Evolutionary conservation across 805 yeast species (phyloP), one percentile per base, ranked within the genome.

Genomic region (Myxozyma geophila): DNA sequence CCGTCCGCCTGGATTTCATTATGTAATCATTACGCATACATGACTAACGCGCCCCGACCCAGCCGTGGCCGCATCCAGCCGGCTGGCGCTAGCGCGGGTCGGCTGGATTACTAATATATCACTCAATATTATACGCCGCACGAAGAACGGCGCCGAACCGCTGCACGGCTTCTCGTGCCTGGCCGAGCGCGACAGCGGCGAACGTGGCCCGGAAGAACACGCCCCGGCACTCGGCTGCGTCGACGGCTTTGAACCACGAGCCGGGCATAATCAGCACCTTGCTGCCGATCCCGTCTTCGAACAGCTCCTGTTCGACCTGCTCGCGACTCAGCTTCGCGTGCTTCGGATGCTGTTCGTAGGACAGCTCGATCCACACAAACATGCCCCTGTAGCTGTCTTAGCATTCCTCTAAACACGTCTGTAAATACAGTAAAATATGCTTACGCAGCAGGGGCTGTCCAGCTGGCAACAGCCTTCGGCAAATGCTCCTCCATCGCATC

Each of bases 331-430:
- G 75, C 8, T 62, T 64, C 68, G 70, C 71, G 37, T 63, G 69
- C 70, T 76, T 83, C 68, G 96, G 96, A 74, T 92, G 97, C 74
- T 85, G 83, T 15, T 91, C 74, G 52, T 92, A 88, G 74, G 90
- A 96, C 55, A 92, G 78, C 19, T 78, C 77, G 60, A 89, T 81
- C 63, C 92, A 87, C 77, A 89, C 87, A 77, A 90, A 89, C 96
- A 89, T 89, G 74, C 96, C 96, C 10, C 67, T 63, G 37, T 9
- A 12, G 7, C 35, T 15, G 8, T 12, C 23, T 51, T 52, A 41
- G 54, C 40, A 41, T 17, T n/a, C 7, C 13, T 15, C 37, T n/a
- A 19, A 41, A 10, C 15, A 21, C 19, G 3, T 12, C 43, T 7
- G n/a, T 12, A 9, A 36, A 33, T 4, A 17, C 35, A 23, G 23